Evolutionary conservation across 2,329 filamentous ascomycete species (phyloP), one percentile per base, ranked within the genome.

Genomic region (Xylariaceae sp.): DNA sequence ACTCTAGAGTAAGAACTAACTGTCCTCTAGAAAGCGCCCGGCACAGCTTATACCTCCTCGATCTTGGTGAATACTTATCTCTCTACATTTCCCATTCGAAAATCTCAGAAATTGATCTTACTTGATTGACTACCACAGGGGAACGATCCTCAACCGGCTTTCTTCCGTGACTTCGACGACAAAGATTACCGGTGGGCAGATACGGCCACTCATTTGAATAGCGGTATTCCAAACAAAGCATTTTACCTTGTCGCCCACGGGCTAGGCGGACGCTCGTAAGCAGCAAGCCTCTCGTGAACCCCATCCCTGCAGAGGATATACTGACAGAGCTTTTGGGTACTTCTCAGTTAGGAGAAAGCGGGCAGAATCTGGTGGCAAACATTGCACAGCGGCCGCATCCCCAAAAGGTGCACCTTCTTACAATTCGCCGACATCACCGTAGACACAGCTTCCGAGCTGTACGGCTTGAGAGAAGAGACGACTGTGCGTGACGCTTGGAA

Each of bases 151-250:
- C 76, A 79, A 54, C 71, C 73, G 0, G 68, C 61, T 44, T 64
- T 75, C 59, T 74, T 77, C 67, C 64, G 62, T 20, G 55, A 68
- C 25, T 76, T 68, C 57, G n/a, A n/a, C n/a, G n/a, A n/a, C n/a
- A 60, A 62, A 37, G 52, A 54, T 1, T 71, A 62, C 3, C 59
- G 47, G 4, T 66, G 72, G 6, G 76, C 79, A 57, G 72, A 75
- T 36, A 73, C 74, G 6, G 77, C 77, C 23, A 75, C 79, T 3
- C 76, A 80, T 58, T 62, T 75, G 39, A 77, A 71, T 60, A 79
- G 75, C 5, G 77, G 77, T 5, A 80, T 81, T 36, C 77, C 76
- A 2, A 81, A 80, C 63, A 69, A 70, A 49, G 77, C 76, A 2
- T 81, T 81, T 52, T 77, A 77, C 53, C 68, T 76, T 8, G 68